Base-by-base conservation (phyloP, 2,329 filamentous ascomycete species). In the Aschersonia sp. region DNA sequence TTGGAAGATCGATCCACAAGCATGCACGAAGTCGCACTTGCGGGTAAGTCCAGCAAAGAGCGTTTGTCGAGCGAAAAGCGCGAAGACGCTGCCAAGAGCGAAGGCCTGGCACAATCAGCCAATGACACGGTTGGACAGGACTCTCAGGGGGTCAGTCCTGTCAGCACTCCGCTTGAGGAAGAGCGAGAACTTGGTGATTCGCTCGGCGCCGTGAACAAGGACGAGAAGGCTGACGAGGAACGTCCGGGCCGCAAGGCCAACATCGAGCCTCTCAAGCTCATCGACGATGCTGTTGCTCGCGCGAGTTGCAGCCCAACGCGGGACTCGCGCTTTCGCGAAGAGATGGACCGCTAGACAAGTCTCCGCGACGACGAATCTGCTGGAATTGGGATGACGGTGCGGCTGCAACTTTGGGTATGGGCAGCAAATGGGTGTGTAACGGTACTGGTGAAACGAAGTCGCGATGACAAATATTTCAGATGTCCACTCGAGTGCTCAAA, bases 281-380 rank as follows among this genome's bases (percentile, higher is more conserved):
- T 71, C 5, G 56, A 53, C 35, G 65, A 66, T 9, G 54, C 58
- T 12, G 57, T 55, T 0, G 53, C 53, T 28, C 59, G 61, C n/a
- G 63, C 66, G 45, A 69, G 69, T 44, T 67, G 67, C 46, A 80
- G 75, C 58, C 75, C 77, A 0, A 70, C 63, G 4, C 65, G 78
- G 47, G 75, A 76, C 51, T 78, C 78, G 40, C 74, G 68, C 54
- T 83, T 83, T 53, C 67, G 66, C 45, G 79, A 83, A 62, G 72
- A 75, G 52, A 69, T 81, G 48, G 58, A 64, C 43, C 55, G 52
- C 32, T 63, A 44, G 38, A 44, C 5, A 12, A 2, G 44, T 20
- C 20, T 20, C 20, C 1, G 20, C 20, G 20, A 20, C 20, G 20
- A 20, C 20, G 20, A 20, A 20, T 20, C 20, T 20, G 20, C 20